A percentile compares a stretch with the other conserved stretches of the same genome.
These are phyloP conservation scores for Colletotrichum sp. DNA, from an alignment of 2,329 filamentous ascomycete species.

Conservation along the genomic window DNA sequence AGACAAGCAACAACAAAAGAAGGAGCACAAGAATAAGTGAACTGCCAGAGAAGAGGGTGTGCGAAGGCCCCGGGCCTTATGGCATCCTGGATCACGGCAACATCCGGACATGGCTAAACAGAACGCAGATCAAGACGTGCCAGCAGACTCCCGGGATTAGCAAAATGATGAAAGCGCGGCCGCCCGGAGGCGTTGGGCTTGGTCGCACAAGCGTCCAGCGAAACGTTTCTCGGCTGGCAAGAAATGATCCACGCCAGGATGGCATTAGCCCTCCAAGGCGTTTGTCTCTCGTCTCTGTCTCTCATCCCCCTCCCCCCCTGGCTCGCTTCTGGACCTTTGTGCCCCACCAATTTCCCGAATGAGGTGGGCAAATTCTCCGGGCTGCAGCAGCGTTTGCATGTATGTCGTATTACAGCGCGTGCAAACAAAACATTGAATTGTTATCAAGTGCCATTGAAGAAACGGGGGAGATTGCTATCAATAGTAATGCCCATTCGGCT, in stretches of 20 bases:
- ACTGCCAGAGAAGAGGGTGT: not conserved
- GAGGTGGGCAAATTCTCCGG: not conserved
- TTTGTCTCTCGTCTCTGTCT: not conserved
- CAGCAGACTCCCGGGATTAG: not conserved
- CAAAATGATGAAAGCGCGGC: not conserved
- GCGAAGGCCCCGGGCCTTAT: not conserved
- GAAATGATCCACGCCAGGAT: not conserved
- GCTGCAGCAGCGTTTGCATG: not conserved
- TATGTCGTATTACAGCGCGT: not conserved
- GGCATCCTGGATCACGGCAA: not conserved
- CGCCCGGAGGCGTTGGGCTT: not conserved
- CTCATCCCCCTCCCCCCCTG: not conserved
- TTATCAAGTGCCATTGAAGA: not conserved
- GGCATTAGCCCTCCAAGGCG: not conserved
- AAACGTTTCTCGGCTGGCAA: not conserved
- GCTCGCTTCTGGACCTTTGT: not conserved
- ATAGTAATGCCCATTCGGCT: not conserved
- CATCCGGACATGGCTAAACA: not conserved
- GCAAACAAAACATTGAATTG: not conserved
- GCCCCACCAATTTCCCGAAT: not conserved
- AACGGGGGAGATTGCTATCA: not conserved
- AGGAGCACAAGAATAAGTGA: not conserved
- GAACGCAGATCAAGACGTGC: not conserved
- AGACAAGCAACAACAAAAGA: not conserved
- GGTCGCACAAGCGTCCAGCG: not conserved